Percentiles rank a stretch among this genome's conserved stretches.
These are phyloP conservation scores for Curvularia verruculosa DNA, from an alignment of 2,329 filamentous ascomycete genomes.

Conservation along the genomic window DNA sequence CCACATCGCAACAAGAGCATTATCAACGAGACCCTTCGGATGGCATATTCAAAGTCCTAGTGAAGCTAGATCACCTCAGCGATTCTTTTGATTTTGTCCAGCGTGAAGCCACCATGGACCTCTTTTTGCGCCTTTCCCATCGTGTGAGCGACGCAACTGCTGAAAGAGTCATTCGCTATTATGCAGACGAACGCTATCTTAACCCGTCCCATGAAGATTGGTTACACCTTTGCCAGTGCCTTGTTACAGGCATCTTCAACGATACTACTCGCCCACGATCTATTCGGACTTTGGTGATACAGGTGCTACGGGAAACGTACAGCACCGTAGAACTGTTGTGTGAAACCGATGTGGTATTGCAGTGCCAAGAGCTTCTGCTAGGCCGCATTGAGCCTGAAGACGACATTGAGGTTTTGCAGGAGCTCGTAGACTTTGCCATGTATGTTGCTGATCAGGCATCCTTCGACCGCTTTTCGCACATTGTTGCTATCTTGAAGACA, in stretches of 20 bases:
- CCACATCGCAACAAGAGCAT: constrained; percentile 12
- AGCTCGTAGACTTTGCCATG: constrained; percentile 68
- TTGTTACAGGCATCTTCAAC: constrained; percentile 68
- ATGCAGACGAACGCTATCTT: constrained; percentile 71
- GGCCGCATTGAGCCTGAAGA: constrained; percentile 66
- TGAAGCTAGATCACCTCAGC: constrained; percentile 39
- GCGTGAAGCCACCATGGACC: constrained; percentile 68
- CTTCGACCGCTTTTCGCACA: constrained; percentile 61
- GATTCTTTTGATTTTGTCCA: constrained; percentile 62
- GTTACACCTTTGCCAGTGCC: constrained; percentile 66
- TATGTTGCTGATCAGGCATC: constrained; percentile 67
- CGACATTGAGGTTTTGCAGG: constrained; percentile 68
- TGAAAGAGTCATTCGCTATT: constrained; percentile 69
- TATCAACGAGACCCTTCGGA: constrained; percentile 29
- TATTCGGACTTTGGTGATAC: constrained; percentile 67
- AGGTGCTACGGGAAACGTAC: constrained; percentile 61
- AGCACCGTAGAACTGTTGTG: constrained; percentile 61
- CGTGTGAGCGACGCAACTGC: constrained; percentile 70
- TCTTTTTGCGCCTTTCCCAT: constrained; percentile 67
- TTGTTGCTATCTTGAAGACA: constrained; percentile 52
- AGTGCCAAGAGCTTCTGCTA: constrained; percentile 67
- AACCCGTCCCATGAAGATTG: constrained; percentile 73
- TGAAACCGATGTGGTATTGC: constrained; percentile 62
- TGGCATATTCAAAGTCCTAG: constrained; percentile 35
- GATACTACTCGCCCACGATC: constrained; percentile 65